Evolutionary conservation across 768 basidiomycete genomes (phyloP), one percentile per base, ranked within the genome.

Genomic region (Leccinellum luteum): DNA sequence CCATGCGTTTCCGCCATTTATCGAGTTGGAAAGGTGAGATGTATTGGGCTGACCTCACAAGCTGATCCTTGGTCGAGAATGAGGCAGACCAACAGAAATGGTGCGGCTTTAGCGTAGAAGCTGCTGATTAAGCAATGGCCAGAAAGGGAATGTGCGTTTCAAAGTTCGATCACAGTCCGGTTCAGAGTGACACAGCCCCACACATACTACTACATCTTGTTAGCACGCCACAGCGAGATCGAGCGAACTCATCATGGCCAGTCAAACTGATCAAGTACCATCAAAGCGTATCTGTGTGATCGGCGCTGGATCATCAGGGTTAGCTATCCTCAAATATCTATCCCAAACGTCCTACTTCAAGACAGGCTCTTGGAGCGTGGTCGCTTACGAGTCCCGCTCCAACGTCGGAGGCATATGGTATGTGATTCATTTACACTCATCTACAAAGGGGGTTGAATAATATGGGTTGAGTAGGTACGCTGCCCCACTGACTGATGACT

Each of bases 31-130:
- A 43, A 47, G 56, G 51, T 51, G 35, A 41, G 25, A 32, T 51
- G 48, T 48, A 12, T 31, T 64, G 53, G 56, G 63, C 63, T 77
- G 90, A 92, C 90, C 89, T n/a, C 90, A 92, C 90, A 75, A 73
- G 77, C 73, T 78, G 90, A 92, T 92, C 90, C 90, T 90, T 89
- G 90, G 90, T 90, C 90, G 70, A 73, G n/a, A n/a, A n/a, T n/a
- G n/a, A n/a, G n/a, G n/a, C 12, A 6, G 27, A 27, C 19, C 2
- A 4, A 25, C 25, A 25, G 4, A n/a, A n/a, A n/a, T n/a, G n/a
- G n/a, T n/a, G n/a, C n/a, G n/a, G n/a, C n/a, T n/a, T n/a, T 25
- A 17, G 6, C 31, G 31, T 15, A 17, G 38, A 19, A 7, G 38
- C 5, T 8, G 55, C 58, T 69, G 58, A 68, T 17, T 66, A 67